Base-by-base conservation (phyloP, 2,329 filamentous ascomycete species). In the Hyphodiscus sp. region DNA sequence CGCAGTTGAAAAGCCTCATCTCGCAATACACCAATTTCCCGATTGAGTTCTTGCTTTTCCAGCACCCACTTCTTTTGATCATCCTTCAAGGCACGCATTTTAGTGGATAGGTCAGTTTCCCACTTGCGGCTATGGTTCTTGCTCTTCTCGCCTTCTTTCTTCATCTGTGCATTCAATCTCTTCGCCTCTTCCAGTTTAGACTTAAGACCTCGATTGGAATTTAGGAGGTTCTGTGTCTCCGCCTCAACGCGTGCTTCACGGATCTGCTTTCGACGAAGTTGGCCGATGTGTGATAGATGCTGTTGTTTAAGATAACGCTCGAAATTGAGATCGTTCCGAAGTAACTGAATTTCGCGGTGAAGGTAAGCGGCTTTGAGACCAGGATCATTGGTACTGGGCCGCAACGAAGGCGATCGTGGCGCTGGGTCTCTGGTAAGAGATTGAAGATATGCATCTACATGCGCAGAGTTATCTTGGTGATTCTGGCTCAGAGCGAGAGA, bases 301-400 rank as follows among this genome's bases (percentile, higher is more conserved):
- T 94, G 89, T 59, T 90, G 82, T 66, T 91, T 92, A 63, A 92
- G 78, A 68, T 90, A 92, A 23, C 87, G 79, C 68, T 94, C 89
- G 64, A 92, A 94, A 59, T 87, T 88, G 44, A 94, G 74, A 62
- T 94, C 88, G 57, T 91, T 94, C 45, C 86, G 83, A 11, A 94
- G 70, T 1, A 91, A 72, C 50, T 90, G 79, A n/a, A 90, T 80
- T 62, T 91, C 85, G 43, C 86, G 80, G 60, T 89, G 83, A 2
- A 94, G 71, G 59, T 82, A 80, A 1, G 78, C 72, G 26, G 77
- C 63, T 66, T 55, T 69, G 63, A 47, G 63, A 50, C 50, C 74
- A 68, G 47, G 43, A 30, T 56, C 54, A 9, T 50, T 65, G 10
- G 66, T 62, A 61, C 61, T 60, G 65, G 69, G 55, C 10, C 60